Percentiles rank a stretch among this genome's conserved stretches.
These are phyloP conservation scores for Fraxinus cuspidata DNA, from an alignment of 257 asterid genomes.

Conservation along the genomic window DNA sequence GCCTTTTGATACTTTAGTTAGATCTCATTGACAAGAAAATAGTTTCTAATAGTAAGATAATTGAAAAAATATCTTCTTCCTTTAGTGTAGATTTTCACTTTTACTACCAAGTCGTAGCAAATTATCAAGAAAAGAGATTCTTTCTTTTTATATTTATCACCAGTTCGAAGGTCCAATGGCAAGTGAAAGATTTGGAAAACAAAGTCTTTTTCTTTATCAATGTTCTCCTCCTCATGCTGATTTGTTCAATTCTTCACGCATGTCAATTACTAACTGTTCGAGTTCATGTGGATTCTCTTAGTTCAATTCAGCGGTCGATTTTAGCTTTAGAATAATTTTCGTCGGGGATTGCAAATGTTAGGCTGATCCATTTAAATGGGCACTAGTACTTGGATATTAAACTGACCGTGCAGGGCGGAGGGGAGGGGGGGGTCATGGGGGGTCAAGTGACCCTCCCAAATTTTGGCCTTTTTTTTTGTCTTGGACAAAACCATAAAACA, in stretches of 20 bases:
- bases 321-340: constrained; percentile 6
- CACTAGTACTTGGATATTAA: background rate
- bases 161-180: constrained; percentile 5
- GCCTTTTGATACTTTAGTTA: constrained; percentile 8
- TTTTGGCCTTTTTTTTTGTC: too few species aligned
- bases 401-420: background rate
- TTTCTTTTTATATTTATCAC: background rate
- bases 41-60: background rate
- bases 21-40: background rate
- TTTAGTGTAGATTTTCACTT: background rate
- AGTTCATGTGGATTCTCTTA: constrained; percentile 4
- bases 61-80: background rate
- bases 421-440: too few species aligned
- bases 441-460: too few species aligned
- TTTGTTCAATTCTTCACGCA: background rate
- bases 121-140: constrained; percentile 13
- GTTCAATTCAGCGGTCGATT: background rate
- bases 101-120: constrained; percentile 14
- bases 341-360: constrained; percentile 1
- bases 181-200: constrained; percentile 2
- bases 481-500: too few species aligned
- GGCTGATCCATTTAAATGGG: background rate
- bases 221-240: constrained; percentile 11
- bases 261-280: background rate
- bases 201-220: background rate